Evolutionary conservation across 148 eudicot species (phyloP), one percentile per base, ranked within the genome.

Genomic region (Vaccinium myrtillus): DNA sequence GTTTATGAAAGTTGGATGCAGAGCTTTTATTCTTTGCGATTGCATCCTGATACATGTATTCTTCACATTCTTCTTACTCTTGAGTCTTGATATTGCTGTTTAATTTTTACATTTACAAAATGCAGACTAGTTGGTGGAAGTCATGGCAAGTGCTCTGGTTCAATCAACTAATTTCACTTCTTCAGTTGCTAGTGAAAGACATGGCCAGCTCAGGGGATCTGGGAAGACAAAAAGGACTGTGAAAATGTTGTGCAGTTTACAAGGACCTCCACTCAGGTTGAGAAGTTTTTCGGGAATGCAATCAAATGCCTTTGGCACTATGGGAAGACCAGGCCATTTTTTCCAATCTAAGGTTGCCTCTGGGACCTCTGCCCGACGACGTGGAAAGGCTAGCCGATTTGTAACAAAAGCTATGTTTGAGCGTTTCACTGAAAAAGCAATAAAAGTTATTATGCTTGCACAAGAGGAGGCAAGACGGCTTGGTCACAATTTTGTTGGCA

Each of bases 401-500:
- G 92, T 88, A 27, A 90, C 94, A 18, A 90, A 87, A 86, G 98
- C 98, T 25, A 96, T 96, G 99, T 96, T 96, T 87, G 98, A 94
- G 90, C 95, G 99, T 11, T 96, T 96, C 58, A 96, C 99, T 6
- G 99, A 96, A 83, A 96, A 96, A 86, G 99, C 99, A 23, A 94
- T 96, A 21, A 96, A 96, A 89, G 99, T 96, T 19, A 94, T 93
- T 81, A 93, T 96, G 99, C 97, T 96, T 89, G 98, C 99, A 48
- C 99, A 96, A 89, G 99, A 96, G 88, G 99, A 96, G 88, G 97
- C 99, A 10, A 92, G 99, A 65, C 84, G 99, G 56, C 89, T 96
- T 59, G 99, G 99, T 70, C 99, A 96, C 81, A 96, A 96, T 78
- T 93, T 96, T 86, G 99, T 96, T 85, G 99, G 99, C 70, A 96